Conservation (phyloP, 257 asterid species). For the Fraxinus excelsior region DNA sequence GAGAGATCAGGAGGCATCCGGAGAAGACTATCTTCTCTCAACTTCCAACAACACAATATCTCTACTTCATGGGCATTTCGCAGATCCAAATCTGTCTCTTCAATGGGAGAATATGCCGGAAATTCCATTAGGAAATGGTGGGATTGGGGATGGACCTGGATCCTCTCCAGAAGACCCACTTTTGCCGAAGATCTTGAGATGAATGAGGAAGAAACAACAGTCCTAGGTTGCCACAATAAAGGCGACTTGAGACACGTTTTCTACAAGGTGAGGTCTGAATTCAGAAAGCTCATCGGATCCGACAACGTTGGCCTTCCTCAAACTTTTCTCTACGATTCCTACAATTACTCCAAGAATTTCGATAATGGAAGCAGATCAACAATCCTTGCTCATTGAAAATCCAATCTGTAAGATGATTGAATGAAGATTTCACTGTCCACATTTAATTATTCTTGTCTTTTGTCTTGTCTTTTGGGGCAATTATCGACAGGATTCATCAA, state of each 20-base stretch:
- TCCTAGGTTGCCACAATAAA: constrained; percentile 62
- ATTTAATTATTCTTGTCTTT: neutral
- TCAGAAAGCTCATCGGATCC: constrained; percentile 59
- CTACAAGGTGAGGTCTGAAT: constrained; percentile 60
- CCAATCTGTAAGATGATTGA: neutral
- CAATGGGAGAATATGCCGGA: constrained; percentile 50
- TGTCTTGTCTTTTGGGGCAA: neutral
- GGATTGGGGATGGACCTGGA: constrained; percentile 80
- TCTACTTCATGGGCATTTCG: constrained; percentile 46
- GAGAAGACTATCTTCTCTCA: constrained; percentile 59
- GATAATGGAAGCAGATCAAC: constrained; percentile 30
- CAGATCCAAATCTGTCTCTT: constrained; percentile 68
- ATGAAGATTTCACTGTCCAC: neutral
- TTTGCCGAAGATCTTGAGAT: constrained; percentile 87
- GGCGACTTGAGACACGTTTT: constrained; percentile 87
- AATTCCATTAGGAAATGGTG: constrained; percentile 74
- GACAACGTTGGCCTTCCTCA: constrained; percentile 71
- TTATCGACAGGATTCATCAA: neutral
- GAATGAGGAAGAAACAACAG: constrained; percentile 70
- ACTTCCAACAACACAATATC: constrained; percentile 48
- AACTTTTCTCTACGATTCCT: constrained; percentile 59
- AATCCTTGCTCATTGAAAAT: neutral
- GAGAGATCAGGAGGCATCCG: constrained; percentile 39
- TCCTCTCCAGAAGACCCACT: constrained; percentile 67
- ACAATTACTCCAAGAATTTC: constrained; percentile 47